Base-by-base conservation (phyloP, 1,284 basidiomycete species). In the Coriolopsis trogii region DNA sequence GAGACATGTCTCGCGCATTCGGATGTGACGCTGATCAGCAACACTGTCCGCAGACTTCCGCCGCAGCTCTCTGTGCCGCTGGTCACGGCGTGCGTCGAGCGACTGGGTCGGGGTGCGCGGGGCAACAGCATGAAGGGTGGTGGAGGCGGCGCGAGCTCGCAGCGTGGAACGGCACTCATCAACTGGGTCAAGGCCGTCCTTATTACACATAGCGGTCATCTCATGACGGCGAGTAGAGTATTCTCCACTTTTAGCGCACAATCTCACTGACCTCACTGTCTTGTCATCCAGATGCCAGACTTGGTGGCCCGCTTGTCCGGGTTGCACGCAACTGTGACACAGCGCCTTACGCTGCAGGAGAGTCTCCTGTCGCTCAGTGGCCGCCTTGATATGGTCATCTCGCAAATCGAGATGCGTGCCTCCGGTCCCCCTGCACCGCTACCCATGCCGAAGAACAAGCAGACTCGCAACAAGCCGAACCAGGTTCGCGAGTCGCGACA, bases 141-240 rank as follows among this genome's bases (percentile, higher is more conserved):
- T 12, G 91, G 90, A 2, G 87, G 85, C 0, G 91, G 86, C 25
- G 88, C 93, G 39, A 91, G 90, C 66, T 87, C 93, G 37, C 91
- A 95, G 67, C 76, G 93, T 55, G 94, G 89, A n/a, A 81, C 82
- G 24, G 86, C 86, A 18, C 78, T 98, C 24, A 81, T 98, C 44
- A 81, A 81, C 46, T 99, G 97, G 97, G 82, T 98, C 45, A 89
- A 89, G 69, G 87, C 87, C 9, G 91, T 94, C 3, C 75, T 99
- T 49, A 81, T 89, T 24, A 81, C 94, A 36, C 95, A 98, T 68
- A 91, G 94, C 51, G 90, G 89, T 1, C 91, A 98, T 72, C 81
- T 99, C 47, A 93, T 99, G 88, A 95, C 95, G 37, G 94, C 95
- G 62, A 63, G 87, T 79, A 18, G 26, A 31, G 21, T n/a, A 28